A percentile compares a stretch with the other conserved stretches of the same genome.
These are phyloP conservation scores for Leptographium flavum DNA, from an alignment of 2,329 filamentous ascomycete species.

Conservation along the genomic window DNA sequence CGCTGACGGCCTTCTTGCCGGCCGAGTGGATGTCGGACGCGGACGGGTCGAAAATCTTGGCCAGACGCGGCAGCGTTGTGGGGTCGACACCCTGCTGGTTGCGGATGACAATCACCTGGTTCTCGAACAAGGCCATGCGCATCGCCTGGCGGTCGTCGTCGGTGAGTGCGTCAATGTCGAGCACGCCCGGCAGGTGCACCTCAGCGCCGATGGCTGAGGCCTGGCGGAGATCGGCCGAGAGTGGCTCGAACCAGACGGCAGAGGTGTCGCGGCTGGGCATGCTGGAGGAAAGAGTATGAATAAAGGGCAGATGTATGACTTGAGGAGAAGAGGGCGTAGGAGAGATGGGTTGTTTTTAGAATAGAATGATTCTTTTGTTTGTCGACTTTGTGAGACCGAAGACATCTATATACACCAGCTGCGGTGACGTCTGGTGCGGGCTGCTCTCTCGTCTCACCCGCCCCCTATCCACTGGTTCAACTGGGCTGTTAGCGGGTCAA, in stretches of 20 bases:
- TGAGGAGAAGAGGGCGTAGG: no score
- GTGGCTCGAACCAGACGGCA: conserved; percentile 7
- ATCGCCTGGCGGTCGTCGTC: conserved; percentile 5
- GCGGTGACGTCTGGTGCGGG: background rate
- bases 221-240: conserved; percentile 5
- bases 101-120: conserved; percentile 10
- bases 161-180: background rate
- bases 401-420: background rate
- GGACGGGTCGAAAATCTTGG: conserved; percentile 7
- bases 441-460: background rate
- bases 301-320: background rate
- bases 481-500: background rate
- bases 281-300: background rate
- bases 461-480: background rate
- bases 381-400: no score
- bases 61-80: conserved; percentile 3
- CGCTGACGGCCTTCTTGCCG: conserved; percentile 9
- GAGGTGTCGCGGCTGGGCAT: conserved; percentile 3
- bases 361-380: background rate
- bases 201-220: conserved; percentile 9
- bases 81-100: conserved; percentile 8
- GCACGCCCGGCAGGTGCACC: conserved; percentile 3
- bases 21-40: conserved; percentile 9
- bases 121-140: conserved; percentile 7
- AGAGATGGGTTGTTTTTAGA: no score